Conservation (phyloP, 2,329 filamentous ascomycete genomes). For the Torrubiellomyces zombiae region DNA sequence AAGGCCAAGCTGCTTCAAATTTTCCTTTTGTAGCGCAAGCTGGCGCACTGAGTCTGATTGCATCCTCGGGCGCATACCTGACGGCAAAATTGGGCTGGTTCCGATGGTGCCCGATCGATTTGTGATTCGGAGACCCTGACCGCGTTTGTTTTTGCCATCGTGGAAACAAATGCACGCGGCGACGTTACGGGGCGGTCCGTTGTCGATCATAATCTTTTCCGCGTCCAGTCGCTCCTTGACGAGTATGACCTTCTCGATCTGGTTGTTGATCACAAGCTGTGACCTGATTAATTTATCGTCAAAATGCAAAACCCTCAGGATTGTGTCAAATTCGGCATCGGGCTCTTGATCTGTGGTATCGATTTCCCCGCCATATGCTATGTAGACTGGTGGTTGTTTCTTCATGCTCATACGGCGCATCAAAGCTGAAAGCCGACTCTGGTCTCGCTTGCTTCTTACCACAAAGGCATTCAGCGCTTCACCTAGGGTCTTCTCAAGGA, state of each 20-base stretch:
- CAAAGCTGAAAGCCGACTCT: constrained; percentile 46
- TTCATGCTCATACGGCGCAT: constrained; percentile 46
- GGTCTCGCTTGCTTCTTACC: constrained; percentile 62
- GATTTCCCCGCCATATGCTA: constrained; percentile 18
- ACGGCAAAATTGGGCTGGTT: constrained; percentile 28
- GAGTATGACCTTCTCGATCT: constrained; percentile 72
- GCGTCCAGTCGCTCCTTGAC: constrained; percentile 53
- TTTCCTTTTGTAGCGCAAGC: constrained; percentile 34
- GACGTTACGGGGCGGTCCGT: constrained; percentile 49
- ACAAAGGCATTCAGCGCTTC: constrained; percentile 57
- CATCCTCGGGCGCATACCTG: constrained; percentile 49
- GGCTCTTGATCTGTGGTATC: constrained; percentile 45
- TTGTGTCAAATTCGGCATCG: constrained; percentile 53
- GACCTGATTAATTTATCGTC: constrained; percentile 64
- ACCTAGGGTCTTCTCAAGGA: constrained; percentile 68
- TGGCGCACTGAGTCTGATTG: constrained; percentile 58
- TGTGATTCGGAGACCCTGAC: constrained; percentile 42
- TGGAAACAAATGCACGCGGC: constrained; percentile 54
- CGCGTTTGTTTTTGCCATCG: constrained; percentile 34
- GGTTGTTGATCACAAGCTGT: constrained; percentile 66
- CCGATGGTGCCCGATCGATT: constrained; percentile 22
- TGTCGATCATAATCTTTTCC: constrained; percentile 49
- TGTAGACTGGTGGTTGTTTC: constrained; percentile 19
- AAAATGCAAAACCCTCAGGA: constrained; percentile 66
- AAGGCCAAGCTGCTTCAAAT: constrained; percentile 33